phyloP scores from a whole-genome alignment of 352 stramenopile species.

The Pythium insidiosum region DNA sequence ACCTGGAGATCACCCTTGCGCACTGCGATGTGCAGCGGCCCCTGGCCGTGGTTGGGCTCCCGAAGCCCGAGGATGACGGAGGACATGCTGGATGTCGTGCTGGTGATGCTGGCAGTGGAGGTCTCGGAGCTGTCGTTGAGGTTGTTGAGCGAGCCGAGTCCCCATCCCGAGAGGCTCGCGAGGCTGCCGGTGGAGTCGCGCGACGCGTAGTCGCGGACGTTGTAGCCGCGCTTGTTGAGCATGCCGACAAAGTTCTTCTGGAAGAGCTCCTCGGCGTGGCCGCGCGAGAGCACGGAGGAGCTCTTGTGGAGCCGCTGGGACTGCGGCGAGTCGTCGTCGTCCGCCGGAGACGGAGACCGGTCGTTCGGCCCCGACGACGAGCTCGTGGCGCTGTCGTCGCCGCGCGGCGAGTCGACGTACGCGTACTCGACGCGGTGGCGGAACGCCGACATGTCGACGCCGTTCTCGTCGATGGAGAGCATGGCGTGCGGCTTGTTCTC shows the following conservation, averaged over 20 bases:
- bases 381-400: constrained; percentile 4
- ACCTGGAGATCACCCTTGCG: constrained; percentile 64
- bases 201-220: constrained; percentile 69
- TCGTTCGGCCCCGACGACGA: background rate
- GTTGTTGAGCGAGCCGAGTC: constrained; percentile 21
- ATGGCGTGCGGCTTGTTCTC: constrained; percentile 11
- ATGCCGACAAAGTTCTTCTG: constrained; percentile 61
- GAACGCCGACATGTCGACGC: constrained; percentile 4
- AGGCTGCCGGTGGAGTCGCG: no score
- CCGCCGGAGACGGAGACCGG: no score
- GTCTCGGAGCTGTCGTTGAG: constrained; percentile 41
- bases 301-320: background rate
- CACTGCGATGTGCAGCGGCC: constrained; percentile 69
- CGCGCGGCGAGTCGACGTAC: constrained; percentile 3
- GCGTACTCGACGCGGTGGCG: constrained; percentile 7
- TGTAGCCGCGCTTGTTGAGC: constrained; percentile 81
- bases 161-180: no score
- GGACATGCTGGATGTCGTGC: constrained; percentile 48
- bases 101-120: constrained; percentile 54
- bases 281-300: background rate
- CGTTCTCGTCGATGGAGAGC: constrained; percentile 5
- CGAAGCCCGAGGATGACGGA: constrained; percentile 60
- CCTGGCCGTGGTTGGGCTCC: constrained; percentile 70
- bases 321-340: no score
- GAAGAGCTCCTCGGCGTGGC: constrained; percentile 50